A percentile compares a stretch with the other conserved stretches of the same genome.
These are phyloP conservation scores for Talaromyces ruber DNA, from an alignment of 495 filamentous ascomycete genomes.

Conservation along the genomic window DNA sequence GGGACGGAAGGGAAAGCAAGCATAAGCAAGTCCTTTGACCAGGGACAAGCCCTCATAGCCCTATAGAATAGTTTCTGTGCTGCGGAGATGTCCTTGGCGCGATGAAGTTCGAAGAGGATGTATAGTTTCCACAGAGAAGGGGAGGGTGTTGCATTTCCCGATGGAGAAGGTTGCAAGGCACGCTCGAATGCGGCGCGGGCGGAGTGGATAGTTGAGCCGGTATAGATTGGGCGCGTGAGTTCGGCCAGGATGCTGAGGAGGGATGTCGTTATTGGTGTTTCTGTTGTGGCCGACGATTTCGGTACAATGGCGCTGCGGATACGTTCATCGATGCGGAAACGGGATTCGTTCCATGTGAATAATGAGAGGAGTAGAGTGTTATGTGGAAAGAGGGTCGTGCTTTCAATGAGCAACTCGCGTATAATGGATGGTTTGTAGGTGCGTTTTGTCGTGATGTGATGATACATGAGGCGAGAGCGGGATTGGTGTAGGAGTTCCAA, in stretches of 20 bases:
- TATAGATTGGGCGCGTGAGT: constrained; percentile 29
- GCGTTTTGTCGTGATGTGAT: constrained; percentile 48
- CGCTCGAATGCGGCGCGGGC: constrained; percentile 62
- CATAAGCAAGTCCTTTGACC: constrained; percentile 48
- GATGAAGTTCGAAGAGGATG: constrained; percentile 30
- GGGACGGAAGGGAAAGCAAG: constrained; percentile 40
- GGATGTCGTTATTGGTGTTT: constrained; percentile 34
- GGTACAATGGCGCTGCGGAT: constrained; percentile 49
- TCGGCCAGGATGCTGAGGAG: constrained; percentile 65
- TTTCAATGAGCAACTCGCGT: constrained; percentile 48
- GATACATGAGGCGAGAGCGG: constrained; percentile 57
- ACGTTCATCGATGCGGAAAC: constrained; percentile 62
- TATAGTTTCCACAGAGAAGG: constrained; percentile 50
- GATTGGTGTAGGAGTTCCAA: constrained; percentile 56
- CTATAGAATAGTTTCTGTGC: constrained; percentile 44
- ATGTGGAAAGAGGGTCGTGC: constrained; percentile 55
- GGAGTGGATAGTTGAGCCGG: constrained; percentile 49
- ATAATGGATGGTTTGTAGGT: constrained; percentile 57
- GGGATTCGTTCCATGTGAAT: constrained; percentile 60
- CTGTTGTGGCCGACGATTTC: constrained; percentile 20
- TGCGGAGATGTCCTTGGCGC: constrained; percentile 26
- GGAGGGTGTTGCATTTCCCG: constrained; percentile 23
- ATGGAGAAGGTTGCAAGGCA: constrained; percentile 35
- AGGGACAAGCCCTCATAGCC: constrained; percentile 43
- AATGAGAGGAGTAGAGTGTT: constrained; percentile 73